phyloP scores from a whole-genome alignment of 768 basidiomycete genomes.

The Amanita pallidorosea region DNA sequence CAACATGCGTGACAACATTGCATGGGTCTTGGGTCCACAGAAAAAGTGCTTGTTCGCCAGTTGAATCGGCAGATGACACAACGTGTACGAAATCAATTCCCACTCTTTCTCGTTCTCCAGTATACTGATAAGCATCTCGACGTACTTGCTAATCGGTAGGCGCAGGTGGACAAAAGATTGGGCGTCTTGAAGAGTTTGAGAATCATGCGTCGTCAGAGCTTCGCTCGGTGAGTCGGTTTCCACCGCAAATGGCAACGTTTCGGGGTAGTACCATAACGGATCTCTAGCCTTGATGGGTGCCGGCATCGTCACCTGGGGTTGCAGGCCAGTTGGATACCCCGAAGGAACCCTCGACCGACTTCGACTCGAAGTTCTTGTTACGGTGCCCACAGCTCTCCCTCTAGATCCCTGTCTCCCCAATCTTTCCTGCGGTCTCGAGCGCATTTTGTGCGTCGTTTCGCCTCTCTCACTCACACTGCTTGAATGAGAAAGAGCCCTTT shows the following conservation, averaged over 20 bases:
- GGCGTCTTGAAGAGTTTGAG: constrained; percentile 28
- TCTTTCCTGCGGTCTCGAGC: constrained; percentile 30
- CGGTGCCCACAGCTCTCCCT: constrained; percentile 38
- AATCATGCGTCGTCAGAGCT: constrained; percentile 56
- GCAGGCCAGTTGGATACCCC: neutral
- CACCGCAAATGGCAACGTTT: constrained; percentile 45
- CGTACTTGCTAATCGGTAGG: constrained; percentile 69
- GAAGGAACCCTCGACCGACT: constrained; percentile 46
- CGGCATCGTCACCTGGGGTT: neutral
- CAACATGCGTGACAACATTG: constrained; percentile 50
- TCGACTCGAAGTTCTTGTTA: constrained; percentile 28
- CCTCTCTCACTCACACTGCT: constrained; percentile 22
- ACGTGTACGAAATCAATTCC: constrained; percentile 87
- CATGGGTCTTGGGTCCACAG: constrained; percentile 77
- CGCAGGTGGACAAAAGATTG: constrained; percentile 17
- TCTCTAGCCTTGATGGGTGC: constrained; percentile 27
- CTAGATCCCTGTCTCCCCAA: constrained; percentile 41
- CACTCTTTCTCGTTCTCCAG: constrained; percentile 74
- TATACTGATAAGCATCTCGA: constrained; percentile 50
- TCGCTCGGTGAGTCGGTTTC: constrained; percentile 59
- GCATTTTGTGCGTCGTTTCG: constrained; percentile 14
- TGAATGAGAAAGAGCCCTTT: constrained; percentile 8
- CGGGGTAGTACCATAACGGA: constrained; percentile 62
- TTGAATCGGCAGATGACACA: constrained; percentile 86
- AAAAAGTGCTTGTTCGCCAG: constrained; percentile 94